These are phyloP conservation scores for Lentinula sp. DNA, from an alignment of 768 basidiomycete species.

Conservation along the genomic window DNA sequence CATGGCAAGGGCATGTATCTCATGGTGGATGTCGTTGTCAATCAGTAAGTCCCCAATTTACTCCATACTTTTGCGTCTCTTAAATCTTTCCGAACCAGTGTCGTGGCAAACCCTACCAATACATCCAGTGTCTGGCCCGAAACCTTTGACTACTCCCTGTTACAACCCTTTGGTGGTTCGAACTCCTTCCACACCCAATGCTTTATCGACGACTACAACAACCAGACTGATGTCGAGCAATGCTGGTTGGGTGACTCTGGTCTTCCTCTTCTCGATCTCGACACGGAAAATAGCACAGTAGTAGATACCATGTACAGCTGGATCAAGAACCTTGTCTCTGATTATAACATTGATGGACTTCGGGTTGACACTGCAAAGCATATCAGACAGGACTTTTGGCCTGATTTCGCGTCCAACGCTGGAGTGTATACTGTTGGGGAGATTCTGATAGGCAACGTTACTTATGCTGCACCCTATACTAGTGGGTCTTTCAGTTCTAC, in stretches of 20 bases:
- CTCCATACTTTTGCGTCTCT: background rate
- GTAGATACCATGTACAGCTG: conserved; percentile 50
- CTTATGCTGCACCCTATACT: conserved; percentile 36
- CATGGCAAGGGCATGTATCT: conserved; percentile 58
- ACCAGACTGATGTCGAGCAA: conserved; percentile 52
- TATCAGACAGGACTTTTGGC: conserved; percentile 63
- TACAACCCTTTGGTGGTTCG: conserved; percentile 21
- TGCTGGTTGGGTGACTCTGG: conserved; percentile 71
- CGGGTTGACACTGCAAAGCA: conserved; percentile 64
- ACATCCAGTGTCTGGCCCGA: conserved; percentile 13
- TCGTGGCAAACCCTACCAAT: conserved; percentile 13
- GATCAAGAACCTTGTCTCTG: conserved; percentile 50
- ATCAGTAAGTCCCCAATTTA: conserved; percentile 45
- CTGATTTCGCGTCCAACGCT: conserved; percentile 50
- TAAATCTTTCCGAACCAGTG: conserved; percentile 6
- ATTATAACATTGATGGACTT: conserved; percentile 62
- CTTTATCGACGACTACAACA: conserved; percentile 53
- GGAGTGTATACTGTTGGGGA: conserved; percentile 74
- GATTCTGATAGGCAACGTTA: conserved; percentile 18
- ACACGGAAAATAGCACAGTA: conserved; percentile 60
- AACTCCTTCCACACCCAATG: conserved; percentile 59
- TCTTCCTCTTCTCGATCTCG: conserved; percentile 64
- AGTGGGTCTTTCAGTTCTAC: background rate
- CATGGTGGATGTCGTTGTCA: conserved; percentile 75
- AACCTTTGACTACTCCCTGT: conserved; percentile 20